Evolutionary conservation across 2,329 filamentous ascomycete species (phyloP).

Genomic region (Knufia petricola): DNA sequence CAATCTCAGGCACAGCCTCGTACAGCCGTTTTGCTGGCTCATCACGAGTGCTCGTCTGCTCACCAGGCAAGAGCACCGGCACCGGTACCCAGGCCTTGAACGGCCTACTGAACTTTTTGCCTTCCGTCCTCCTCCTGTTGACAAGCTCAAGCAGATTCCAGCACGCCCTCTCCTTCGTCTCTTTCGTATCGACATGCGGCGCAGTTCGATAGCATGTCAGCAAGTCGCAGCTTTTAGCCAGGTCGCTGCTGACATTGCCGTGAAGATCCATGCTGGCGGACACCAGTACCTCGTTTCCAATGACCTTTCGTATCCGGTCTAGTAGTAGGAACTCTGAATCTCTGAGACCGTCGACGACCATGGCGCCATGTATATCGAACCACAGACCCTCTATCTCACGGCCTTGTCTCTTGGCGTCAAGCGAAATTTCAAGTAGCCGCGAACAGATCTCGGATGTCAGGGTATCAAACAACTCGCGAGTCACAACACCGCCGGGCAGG

Average conservation of each 20-base stretch:
- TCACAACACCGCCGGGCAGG: conserved; percentile 42
- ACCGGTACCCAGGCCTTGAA: conserved; percentile 46
- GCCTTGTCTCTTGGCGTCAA: conserved; percentile 13
- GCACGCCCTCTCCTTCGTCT: conserved; percentile 45
- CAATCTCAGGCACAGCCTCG: conserved; percentile 37
- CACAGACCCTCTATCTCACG: conserved; percentile 40
- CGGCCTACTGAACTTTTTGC: conserved; percentile 27
- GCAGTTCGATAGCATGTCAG: conserved; percentile 47
- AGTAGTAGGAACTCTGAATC: conserved; percentile 43
- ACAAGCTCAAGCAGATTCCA: conserved; percentile 37
- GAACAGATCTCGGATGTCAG: conserved; percentile 35
- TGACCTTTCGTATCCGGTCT: conserved; percentile 35
- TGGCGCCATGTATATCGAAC: conserved; percentile 49
- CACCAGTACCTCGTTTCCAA: conserved; percentile 39
- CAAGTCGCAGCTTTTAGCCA: conserved; percentile 43
- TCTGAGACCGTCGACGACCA: conserved; percentile 43
- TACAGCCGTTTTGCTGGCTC: conserved; percentile 46
- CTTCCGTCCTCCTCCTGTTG: conserved; percentile 23
- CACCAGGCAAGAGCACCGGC: conserved; percentile 44
- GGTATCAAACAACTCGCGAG: conserved; percentile 37
- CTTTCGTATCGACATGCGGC: conserved; percentile 42
- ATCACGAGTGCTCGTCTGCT: conserved; percentile 46
- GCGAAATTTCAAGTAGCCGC: conserved; percentile 32
- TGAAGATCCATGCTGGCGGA: conserved; percentile 49
- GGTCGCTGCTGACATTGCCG: conserved; percentile 43